These are phyloP conservation scores for Ophiocordyceps unilateralis DNA, from an alignment of 2,329 filamentous ascomycete species.

Conservation along the genomic window DNA sequence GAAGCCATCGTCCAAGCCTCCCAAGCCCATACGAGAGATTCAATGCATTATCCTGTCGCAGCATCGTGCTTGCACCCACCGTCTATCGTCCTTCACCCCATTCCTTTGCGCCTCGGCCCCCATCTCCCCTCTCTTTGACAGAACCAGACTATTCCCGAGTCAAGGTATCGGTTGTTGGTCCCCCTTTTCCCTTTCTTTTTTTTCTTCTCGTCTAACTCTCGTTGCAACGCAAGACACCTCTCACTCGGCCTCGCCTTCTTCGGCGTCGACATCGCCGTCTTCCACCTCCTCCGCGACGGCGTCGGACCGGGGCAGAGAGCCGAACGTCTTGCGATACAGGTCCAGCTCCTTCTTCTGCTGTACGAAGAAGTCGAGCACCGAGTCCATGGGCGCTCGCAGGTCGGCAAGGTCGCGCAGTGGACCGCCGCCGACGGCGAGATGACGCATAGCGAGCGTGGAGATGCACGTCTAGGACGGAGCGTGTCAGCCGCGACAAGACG, in stretches of 20 bases:
- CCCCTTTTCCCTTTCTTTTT: not conserved
- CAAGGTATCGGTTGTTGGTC: too few species aligned
- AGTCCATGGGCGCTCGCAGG: slow-evolving; percentile 60
- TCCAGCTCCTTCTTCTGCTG: slow-evolving; percentile 46
- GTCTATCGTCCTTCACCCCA: too few species aligned
- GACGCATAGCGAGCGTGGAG: slow-evolving; percentile 60
- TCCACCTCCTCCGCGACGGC: slow-evolving; percentile 1
- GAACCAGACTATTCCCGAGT: too few species aligned
- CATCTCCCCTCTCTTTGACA: too few species aligned
- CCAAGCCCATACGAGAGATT: too few species aligned
- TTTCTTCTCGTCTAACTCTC: not conserved
- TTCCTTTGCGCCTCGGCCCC: not conserved
- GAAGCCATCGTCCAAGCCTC: too few species aligned
- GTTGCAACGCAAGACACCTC: not conserved
- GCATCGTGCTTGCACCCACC: too few species aligned
- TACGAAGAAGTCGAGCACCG: slow-evolving; percentile 46
- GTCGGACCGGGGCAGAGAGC: slow-evolving; percentile 15
- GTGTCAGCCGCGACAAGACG: not conserved
- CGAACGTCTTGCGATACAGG: slow-evolving; percentile 37
- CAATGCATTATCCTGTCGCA: too few species aligned
- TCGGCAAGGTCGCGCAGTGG: slow-evolving; percentile 46
- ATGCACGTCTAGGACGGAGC: slow-evolving; percentile 51
- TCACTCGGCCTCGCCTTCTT: slow-evolving; percentile 5
- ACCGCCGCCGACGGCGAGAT: slow-evolving; percentile 56
- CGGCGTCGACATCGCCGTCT: slow-evolving; percentile 6